Conservation (phyloP, 2,329 filamentous ascomycete genomes). For the Diplodia scrobiculata region DNA sequence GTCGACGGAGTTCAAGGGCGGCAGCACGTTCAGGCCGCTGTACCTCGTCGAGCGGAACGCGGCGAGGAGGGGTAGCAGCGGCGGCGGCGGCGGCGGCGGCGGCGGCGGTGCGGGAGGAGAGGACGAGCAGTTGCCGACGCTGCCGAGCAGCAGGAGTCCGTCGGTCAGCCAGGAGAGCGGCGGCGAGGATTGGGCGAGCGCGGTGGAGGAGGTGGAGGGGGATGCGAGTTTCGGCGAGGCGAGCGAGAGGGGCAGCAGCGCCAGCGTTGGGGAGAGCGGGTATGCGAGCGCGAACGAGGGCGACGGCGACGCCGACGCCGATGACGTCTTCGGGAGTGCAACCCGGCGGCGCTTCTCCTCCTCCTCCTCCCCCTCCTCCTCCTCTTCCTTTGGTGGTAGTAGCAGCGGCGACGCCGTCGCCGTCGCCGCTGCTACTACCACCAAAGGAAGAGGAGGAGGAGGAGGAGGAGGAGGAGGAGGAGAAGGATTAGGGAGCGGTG, state of each 20-base stretch:
- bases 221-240: background rate
- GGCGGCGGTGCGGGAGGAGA: background rate
- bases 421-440: no score
- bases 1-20: conserved; percentile 55
- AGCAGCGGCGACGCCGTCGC: no score
- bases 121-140: conserved; percentile 52
- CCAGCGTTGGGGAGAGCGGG: background rate
- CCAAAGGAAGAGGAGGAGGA: no score
- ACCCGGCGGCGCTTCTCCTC: no score
- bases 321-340: conserved; percentile 35
- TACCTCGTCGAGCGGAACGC: conserved; percentile 71
- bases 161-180: conserved; percentile 8
- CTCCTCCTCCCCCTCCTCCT: no score
- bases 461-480: no score
- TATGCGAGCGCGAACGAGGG: conserved; percentile 7
- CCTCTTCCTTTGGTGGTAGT: no score
- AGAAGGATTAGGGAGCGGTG: no score
- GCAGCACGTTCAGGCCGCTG: conserved; percentile 73
- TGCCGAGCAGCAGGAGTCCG: conserved; percentile 53
- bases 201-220: background rate
- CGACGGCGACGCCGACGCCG: conserved; percentile 38
- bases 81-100: no score
- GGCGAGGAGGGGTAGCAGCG: conserved; percentile 39
- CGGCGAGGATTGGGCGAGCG: conserved; percentile 14
- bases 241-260: background rate